These are phyloP conservation scores for Xylaria multiplex DNA, from an alignment of 2,329 filamentous ascomycete species.

Conservation along the genomic window DNA sequence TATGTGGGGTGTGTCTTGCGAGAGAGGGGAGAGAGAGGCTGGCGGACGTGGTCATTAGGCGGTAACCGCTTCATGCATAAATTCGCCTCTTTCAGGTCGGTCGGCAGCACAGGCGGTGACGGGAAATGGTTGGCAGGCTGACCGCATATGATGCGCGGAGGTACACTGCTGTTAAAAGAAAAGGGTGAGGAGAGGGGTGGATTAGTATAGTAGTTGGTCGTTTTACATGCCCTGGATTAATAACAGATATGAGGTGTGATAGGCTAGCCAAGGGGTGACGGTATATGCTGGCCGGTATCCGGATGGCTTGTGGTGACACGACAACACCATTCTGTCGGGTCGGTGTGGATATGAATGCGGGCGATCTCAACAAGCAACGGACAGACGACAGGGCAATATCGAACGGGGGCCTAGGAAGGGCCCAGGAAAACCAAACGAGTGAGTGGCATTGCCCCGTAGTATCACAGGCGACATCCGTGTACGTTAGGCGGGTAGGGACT, in stretches of 20 bases:
- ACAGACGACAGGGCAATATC: not conserved
- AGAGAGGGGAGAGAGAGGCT: not conserved
- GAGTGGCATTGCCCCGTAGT: slow-evolving; percentile 14
- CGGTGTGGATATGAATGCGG: slow-evolving; percentile 26
- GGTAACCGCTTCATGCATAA: slow-evolving; percentile 24
- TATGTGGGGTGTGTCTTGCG: slow-evolving; percentile 14
- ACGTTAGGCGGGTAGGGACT: not conserved
- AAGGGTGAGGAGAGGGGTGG: not conserved
- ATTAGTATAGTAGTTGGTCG: not conserved
- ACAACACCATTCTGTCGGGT: slow-evolving; percentile 39
- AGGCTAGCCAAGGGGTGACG: slow-evolving; percentile 18
- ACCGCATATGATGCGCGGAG: slow-evolving; percentile 27
- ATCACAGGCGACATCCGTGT: not conserved
- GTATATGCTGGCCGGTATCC: slow-evolving; percentile 31
- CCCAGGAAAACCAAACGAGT: not conserved
- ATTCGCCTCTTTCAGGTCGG: slow-evolving; percentile 24
- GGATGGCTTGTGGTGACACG: slow-evolving; percentile 41
- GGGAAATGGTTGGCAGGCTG: slow-evolving; percentile 32
- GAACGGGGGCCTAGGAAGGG: too few species aligned
- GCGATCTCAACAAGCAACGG: slow-evolving; percentile 23
- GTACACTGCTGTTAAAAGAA: not conserved
- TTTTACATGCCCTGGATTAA: slow-evolving; percentile 18
- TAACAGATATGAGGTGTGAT: slow-evolving; percentile 7
- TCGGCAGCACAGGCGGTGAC: slow-evolving; percentile 34
- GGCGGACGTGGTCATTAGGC: slow-evolving; percentile 28